Base-by-base conservation (phyloP, 768 basidiomycete genomes). In the Amyloporia xantha region DNA sequence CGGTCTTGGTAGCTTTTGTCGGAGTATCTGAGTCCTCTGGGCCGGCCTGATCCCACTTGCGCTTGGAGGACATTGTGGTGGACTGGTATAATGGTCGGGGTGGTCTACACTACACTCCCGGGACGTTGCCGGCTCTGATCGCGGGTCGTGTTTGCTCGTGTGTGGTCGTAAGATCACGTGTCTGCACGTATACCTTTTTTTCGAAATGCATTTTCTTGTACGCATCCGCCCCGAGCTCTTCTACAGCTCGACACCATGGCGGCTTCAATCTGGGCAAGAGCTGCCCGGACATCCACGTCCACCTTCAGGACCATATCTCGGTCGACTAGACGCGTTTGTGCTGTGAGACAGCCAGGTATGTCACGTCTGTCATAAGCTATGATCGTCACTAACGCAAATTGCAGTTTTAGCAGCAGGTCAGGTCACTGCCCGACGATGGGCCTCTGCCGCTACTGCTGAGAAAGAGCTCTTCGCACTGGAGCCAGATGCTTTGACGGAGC, bases 11-110 rank as follows among this genome's bases (percentile, higher is more conserved):
- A 1, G 67, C 70, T 51, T 74, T 83, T 4, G 68, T 58, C 2
- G 73, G 58, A 1, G 65, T 54, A 10, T 72, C 70, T 4, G 62
- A 61, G 6, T 79, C 81, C 27, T 83, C 79, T 24, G 80, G 76
- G 3, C 55, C 66, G 54, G 69, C 69, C 40, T 75, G 75, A 49
- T 92, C 91, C 89, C 87, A 90, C 68, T 86, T 87, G 66, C 87
- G 79, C 71, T 87, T 87, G 19, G 79, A 76, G 11, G 82, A 79
- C 82, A 84, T 82, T 26, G 19, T 53, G 41, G 19, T 13, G 6
- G 38, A n/a, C 33, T n/a, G 33, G n/a, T 9, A 35, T 35, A 35
- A n/a, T n/a, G n/a, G n/a, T n/a, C n/a, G n/a, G n/a, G n/a, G n/a
- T n/a, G n/a, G n/a, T n/a, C n/a, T n/a, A n/a, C n/a, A n/a, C n/a